Base-by-base conservation (phyloP, 805 yeast genomes). In the Nakazawaea anatomiae region DNA sequence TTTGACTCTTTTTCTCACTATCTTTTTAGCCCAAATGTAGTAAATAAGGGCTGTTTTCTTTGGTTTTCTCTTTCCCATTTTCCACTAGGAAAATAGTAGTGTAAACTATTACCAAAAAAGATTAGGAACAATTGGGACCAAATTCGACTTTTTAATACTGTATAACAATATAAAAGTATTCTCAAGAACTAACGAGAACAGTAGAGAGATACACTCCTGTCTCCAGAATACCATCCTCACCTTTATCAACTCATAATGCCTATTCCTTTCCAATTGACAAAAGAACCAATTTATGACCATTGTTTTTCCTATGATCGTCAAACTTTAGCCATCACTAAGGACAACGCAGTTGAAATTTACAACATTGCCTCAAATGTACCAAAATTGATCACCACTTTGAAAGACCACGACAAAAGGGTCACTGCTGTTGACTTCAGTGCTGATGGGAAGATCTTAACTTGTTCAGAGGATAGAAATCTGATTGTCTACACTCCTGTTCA, bases 391-490 rank as follows among this genome's bases (percentile, higher is more conserved):
- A 76, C 94, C 12, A 76, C 77, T 5, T 77, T 92, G 61, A 70
- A 76, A 43, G 96, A 89, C 57, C 98, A 92, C 66, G 97, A 92
- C 67, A 91, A 92, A 67, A 82, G 91, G 4, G 91, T 94, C 45
- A 94, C 99, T 12, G 91, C 97, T 0, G 89, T 94, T 39, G 99
- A 94, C 66, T 84, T 95, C 60, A 86, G 96, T 39, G 69, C 76
- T 36, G 89, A 87, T 57, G 97, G 97, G 45, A 83, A 86, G 65
- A 89, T 94, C 58, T 94, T 94, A 61, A 94, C 98, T 34, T 90
- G 97, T 65, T 90, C 98, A 8, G 98, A 94, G 71, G 99, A 94
- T 69, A 80, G 99, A 69, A 94, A 94, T 60, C 98, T 98, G 11
- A 79, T 91, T 58, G 99, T 94, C 14, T 94, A 98, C 97, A 71